A percentile compares a stretch with the other conserved stretches of the same genome.
Evolutionary conservation across 306 rosid species (phyloP).

Genomic region (Ammopiptanthus mongolicus): DNA sequence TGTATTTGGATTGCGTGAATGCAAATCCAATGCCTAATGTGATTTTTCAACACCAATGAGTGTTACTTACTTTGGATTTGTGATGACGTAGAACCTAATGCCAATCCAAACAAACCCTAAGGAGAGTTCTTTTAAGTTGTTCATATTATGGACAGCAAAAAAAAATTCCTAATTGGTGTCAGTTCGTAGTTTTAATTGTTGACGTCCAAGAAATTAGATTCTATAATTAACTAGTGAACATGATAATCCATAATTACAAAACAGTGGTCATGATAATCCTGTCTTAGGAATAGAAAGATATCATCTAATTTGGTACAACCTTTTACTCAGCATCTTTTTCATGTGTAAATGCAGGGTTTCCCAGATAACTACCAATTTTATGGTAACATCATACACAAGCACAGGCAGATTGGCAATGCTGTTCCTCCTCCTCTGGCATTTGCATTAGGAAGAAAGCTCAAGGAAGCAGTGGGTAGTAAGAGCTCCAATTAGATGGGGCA

Average conservation of each 20-base stretch:
- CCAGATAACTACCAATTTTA: conserved; percentile 68
- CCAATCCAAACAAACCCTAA: too few species aligned
- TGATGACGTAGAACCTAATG: too few species aligned
- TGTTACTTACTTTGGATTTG: too few species aligned
- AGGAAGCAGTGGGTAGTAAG: conserved; percentile 61
- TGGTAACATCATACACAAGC: conserved; percentile 78
- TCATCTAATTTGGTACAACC: neutral
- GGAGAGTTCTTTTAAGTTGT: neutral
- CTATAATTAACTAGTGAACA: neutral
- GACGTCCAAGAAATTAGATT: neutral
- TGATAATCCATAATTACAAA: neutral
- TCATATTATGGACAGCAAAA: neutral
- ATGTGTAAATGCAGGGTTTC: conserved; percentile 65
- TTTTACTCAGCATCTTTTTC: neutral
- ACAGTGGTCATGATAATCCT: neutral
- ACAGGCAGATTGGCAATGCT: conserved; percentile 95
- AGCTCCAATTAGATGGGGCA: conserved; percentile 2
- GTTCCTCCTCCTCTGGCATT: conserved; percentile 94
- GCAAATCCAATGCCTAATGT: too few species aligned
- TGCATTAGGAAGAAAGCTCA: conserved; percentile 79
- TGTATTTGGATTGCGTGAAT: too few species aligned
- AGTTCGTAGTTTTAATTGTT: neutral
- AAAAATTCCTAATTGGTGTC: neutral
- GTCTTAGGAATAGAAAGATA: neutral
- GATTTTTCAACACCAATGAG: too few species aligned